Base-by-base conservation (phyloP, 768 basidiomycete genomes). In the Boletus rubroflammeus region DNA sequence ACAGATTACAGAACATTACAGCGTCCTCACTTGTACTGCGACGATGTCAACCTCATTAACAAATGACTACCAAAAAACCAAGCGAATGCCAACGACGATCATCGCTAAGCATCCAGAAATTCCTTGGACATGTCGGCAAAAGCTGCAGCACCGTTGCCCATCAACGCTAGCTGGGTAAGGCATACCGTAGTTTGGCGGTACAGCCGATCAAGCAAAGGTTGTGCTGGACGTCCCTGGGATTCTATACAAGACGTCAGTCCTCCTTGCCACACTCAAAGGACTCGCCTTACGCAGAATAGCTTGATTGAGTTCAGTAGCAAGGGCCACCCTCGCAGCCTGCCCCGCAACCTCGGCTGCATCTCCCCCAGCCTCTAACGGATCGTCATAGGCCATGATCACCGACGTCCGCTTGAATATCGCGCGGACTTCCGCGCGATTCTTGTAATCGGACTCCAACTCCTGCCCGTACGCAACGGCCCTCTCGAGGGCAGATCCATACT, bases 61-160 rank as follows among this genome's bases (percentile, higher is more conserved):
- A 38, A 13, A 35, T 35, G 17, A n/a, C 23, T 13, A 25, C n/a
- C 35, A 19, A 28, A 47, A 25, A 48, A 56, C 11, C 47, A 36
- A 50, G 47, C 19, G 1, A 29, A 25, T 17, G 10, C 19, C 9
- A 31, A 17, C 17, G 17, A 39, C 6, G 17, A 5, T 28, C 35
- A 34, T 11, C 17, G 17, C 65, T 59, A 78, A 23, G 56, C 69
- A 36, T 88, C 83, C 51, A 90, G 68, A 60, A 92, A 80, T 63
- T 93, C 90, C 62, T 79, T 84, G 28, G 78, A 74, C 76, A 91
- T 80, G 62, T 93, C 91, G 15, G 86, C 88, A 67, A 89, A 91
- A 17, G 88, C 89, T 29, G 92, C 92, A 29, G 81, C 73, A 13
- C 91, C 92, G 11, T 82, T 79, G 11, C 90, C 90, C 57, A 83